These are phyloP conservation scores for Scheffersomyces titani DNA, from an alignment of 1,139 yeast species.

Conservation along the genomic window DNA sequence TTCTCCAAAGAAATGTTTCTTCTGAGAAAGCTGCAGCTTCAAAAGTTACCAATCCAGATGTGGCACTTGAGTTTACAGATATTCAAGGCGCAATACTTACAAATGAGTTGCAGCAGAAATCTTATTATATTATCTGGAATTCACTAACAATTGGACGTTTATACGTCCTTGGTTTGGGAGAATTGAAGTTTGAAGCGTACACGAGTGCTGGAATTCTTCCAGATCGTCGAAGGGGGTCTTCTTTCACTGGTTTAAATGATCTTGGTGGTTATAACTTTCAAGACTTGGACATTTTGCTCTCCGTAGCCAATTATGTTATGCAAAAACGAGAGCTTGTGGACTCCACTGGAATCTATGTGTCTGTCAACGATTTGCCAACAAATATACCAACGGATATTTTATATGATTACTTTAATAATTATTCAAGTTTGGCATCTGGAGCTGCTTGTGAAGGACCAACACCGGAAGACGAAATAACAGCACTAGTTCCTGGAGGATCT, in stretches of 20 bases:
- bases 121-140: slow-evolving; percentile 40
- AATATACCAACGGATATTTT: slow-evolving; percentile 37
- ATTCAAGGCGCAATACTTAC: slow-evolving; percentile 43
- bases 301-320: slow-evolving; percentile 33
- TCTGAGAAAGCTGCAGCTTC: slow-evolving; percentile 3
- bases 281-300: slow-evolving; percentile 39
- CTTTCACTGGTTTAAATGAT: slow-evolving; percentile 41
- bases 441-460: slow-evolving; percentile 10
- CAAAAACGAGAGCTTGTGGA: slow-evolving; percentile 19
- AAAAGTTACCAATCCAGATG: slow-evolving; percentile 3
- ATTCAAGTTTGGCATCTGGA: slow-evolving; percentile 28
- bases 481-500: slow-evolving; percentile 25
- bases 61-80: slow-evolving; percentile 17
- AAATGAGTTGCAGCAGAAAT: slow-evolving; percentile 40
- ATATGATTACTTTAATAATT: slow-evolving; percentile 40
- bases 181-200: slow-evolving; percentile 29
- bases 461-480: slow-evolving; percentile 18
- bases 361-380: slow-evolving; percentile 37
- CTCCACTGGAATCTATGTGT: slow-evolving; percentile 18
- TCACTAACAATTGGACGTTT: slow-evolving; percentile 19
- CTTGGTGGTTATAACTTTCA: slow-evolving; percentile 46
- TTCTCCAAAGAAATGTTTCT: slow-evolving; percentile 6
- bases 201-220: slow-evolving; percentile 19
- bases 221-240: slow-evolving; percentile 34
- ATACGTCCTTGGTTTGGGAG: slow-evolving; percentile 38